phyloP scores from a whole-genome alignment of 306 rosid species.

The Citrullus colocynthis region DNA sequence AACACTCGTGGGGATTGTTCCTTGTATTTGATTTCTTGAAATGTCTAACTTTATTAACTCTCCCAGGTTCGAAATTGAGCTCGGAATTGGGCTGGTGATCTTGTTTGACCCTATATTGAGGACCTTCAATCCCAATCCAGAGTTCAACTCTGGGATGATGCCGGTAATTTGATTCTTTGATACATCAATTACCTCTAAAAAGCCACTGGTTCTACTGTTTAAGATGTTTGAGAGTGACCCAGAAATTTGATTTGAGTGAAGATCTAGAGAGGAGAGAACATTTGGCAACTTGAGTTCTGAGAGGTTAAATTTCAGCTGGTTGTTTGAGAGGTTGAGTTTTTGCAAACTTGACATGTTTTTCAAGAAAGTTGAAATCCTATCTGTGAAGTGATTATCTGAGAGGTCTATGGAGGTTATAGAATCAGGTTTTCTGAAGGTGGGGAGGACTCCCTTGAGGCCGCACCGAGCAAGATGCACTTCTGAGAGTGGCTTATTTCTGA shows the following conservation, averaged over 20 bases:
- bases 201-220: constrained; percentile 39
- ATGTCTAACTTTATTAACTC: constrained; percentile 54
- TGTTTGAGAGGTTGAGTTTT: constrained; percentile 63
- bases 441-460: constrained; percentile 56
- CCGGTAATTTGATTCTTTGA: constrained; percentile 71
- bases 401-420: constrained; percentile 74
- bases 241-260: constrained; percentile 49
- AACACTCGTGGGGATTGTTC: constrained; percentile 54
- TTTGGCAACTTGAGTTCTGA: constrained; percentile 41
- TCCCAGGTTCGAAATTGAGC: constrained; percentile 50
- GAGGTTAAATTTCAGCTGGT: constrained; percentile 58
- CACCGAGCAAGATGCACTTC: constrained; percentile 82
- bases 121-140: constrained; percentile 51
- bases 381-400: constrained; percentile 54
- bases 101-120: constrained; percentile 56
- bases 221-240: constrained; percentile 60
- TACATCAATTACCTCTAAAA: constrained; percentile 67
- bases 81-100: constrained; percentile 56
- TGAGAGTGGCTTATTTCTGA: constrained; percentile 52
- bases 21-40: constrained; percentile 71
- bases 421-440: constrained; percentile 40
- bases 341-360: constrained; percentile 61
- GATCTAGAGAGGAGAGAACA: constrained; percentile 40
- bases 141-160: constrained; percentile 41
- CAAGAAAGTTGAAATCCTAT: constrained; percentile 47